These are phyloP conservation scores for Ramaria rubella DNA, from an alignment of 768 basidiomycete genomes.

Conservation along the genomic window DNA sequence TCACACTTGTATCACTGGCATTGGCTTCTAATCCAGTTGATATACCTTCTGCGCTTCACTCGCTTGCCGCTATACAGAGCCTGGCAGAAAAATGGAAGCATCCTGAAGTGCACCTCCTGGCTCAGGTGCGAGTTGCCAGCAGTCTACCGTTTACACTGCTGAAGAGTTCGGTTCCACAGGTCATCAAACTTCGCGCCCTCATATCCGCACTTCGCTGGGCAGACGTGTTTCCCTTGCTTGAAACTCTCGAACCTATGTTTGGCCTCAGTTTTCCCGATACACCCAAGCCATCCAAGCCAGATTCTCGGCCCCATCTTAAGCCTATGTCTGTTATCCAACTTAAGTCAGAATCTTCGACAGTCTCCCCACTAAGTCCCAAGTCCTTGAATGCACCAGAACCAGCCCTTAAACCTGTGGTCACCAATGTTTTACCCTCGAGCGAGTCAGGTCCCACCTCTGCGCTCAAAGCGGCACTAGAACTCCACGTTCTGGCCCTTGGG, in stretches of 20 bases:
- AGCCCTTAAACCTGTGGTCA: not conserved
- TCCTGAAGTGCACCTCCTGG: slow-evolving; percentile 12
- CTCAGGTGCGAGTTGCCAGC: not conserved
- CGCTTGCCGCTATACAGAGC: slow-evolving; percentile 8
- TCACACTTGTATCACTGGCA: slow-evolving; percentile 41
- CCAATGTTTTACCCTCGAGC: not conserved
- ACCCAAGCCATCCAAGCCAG: not conserved
- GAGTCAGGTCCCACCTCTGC: not conserved
- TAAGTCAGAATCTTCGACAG: not conserved
- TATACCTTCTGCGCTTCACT: slow-evolving; percentile 10
- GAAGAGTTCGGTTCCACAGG: slow-evolving; percentile 22
- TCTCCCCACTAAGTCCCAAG: not conserved
- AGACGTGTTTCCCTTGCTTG: slow-evolving; percentile 42
- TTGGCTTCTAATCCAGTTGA: slow-evolving; percentile 8
- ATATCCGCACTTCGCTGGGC: slow-evolving; percentile 51
- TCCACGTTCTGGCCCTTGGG: slow-evolving; percentile 58
- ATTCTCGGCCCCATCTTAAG: not conserved
- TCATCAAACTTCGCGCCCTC: slow-evolving; percentile 52
- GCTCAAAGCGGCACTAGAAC: slow-evolving; percentile 30
- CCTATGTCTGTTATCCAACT: not conserved
- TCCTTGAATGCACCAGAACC: not conserved
- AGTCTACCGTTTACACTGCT: not conserved
- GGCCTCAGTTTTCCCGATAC: slow-evolving; percentile 29
- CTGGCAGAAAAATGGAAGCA: slow-evolving; percentile 11
- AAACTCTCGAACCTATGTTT: slow-evolving; percentile 43